A percentile compares a stretch with the other conserved stretches of the same genome.
Conservation (phyloP, 139 green algal genomes). For the Chlorella sp. region DNA sequence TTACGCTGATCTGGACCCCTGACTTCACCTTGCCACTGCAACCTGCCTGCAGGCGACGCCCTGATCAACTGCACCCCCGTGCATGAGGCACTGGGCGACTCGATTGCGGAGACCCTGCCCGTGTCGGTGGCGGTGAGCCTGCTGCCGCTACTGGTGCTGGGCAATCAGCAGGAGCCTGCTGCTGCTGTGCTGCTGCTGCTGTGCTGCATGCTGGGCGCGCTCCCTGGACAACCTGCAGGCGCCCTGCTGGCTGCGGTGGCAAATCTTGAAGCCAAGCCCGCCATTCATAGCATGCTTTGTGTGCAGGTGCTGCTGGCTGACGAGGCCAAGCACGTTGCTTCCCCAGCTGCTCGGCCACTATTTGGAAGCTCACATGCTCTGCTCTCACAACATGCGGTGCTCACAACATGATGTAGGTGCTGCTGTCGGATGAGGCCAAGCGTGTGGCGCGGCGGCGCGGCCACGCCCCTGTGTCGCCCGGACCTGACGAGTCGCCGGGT, state of each 20-base stretch:
- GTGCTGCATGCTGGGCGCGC: too few relatives aligned
- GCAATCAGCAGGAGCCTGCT: conserved; percentile 36
- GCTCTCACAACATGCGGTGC: not conserved
- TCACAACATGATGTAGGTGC: conserved; percentile 11
- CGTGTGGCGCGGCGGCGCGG: conserved; percentile 34
- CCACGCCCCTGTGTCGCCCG: not conserved
- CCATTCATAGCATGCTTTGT: too few relatives aligned
- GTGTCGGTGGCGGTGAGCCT: conserved; percentile 40
- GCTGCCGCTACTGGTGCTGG: not conserved
- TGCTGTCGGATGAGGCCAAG: conserved; percentile 64
- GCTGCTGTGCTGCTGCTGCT: not conserved
- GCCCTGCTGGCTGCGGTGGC: too few relatives aligned
- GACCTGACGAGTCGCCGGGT: not conserved
- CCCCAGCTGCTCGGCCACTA: too few relatives aligned
- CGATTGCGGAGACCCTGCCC: conserved; percentile 52
- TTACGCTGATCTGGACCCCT: too few relatives aligned
- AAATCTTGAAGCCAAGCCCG: too few relatives aligned
- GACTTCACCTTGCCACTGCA: not conserved
- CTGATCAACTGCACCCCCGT: conserved; percentile 52
- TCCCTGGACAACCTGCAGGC: too few relatives aligned
- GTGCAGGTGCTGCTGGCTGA: too few relatives aligned
- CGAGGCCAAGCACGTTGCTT: too few relatives aligned
- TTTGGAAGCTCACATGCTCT: not conserved
- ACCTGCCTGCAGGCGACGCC: conserved; percentile 38
- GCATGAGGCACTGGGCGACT: conserved; percentile 44